Evolutionary conservation across 2,329 filamentous ascomycete genomes (phyloP), one percentile per base, ranked within the genome.

Genomic region (Curvularia verruculosa): DNA sequence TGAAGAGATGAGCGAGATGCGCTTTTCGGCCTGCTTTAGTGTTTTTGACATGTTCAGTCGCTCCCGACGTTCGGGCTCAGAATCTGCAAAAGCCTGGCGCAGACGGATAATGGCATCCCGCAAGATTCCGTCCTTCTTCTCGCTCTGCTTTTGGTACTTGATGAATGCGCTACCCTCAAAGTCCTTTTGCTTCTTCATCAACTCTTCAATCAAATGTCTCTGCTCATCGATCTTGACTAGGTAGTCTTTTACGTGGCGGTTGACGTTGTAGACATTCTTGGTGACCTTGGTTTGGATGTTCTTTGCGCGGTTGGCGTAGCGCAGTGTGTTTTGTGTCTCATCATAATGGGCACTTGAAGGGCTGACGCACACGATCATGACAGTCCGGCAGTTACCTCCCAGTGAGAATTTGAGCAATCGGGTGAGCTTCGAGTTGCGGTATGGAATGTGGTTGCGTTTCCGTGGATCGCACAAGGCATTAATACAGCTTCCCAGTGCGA

Each of bases 251-350:
- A 99, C 95, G 78, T 99, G 95, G 60, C 95, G 90, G 76, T 99
- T 97, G 63, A 99, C 95, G 75, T 99, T 99, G 81, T 96, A 99
- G 23, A 98, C 93, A 73, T 99, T 99, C 70, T 93, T 88, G n/a
- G 95, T 97, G 55, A 97, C 92, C 83, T 99, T 99, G 57, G 95
- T 99, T 80, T 98, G 96, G 73, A 99, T 99, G 72, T 99, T 99
- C 85, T 99, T 99, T 57, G 95, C 95, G 66, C 95, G 86, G 77
- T 99, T 98, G 48, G 95, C 95, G 72, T 99, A 99, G 68, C 96
- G 90, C 18, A 99, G 83, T 0, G 95, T 99, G 77, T 99, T 99
- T 71, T 99, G 95, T 0, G 94, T 97, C 79, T 99, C 95, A 76
- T 99, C 95, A 68, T 95, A 99, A 78, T 99, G 95, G 5, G 91